phyloP scores from a whole-genome alignment of 2,329 filamentous ascomycete species.

The Alternaria tenuissima region DNA sequence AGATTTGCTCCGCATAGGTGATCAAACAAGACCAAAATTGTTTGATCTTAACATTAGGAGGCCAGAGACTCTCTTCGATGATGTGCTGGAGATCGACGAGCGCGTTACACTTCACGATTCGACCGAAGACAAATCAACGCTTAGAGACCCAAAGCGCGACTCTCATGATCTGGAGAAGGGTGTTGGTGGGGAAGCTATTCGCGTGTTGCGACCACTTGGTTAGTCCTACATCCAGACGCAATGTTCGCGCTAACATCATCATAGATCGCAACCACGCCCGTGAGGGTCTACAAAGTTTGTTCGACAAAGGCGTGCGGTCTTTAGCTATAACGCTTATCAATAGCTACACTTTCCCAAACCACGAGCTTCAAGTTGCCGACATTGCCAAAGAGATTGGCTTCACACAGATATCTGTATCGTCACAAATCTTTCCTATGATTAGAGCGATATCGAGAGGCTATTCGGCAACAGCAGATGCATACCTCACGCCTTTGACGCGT shows the following conservation, averaged over 20 bases:
- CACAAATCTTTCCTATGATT: constrained; percentile 35
- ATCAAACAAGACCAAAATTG: constrained; percentile 34
- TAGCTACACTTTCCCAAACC: constrained; percentile 46
- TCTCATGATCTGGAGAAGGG: constrained; percentile 20
- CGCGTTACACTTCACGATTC: constrained; percentile 34
- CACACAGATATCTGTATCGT: constrained; percentile 37
- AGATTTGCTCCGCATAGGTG: constrained; percentile 34
- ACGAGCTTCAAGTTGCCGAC: constrained; percentile 36
- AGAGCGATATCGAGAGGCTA: constrained; percentile 33
- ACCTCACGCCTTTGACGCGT: constrained; percentile 35
- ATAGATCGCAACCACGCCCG: constrained; percentile 8
- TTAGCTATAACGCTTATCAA: constrained; percentile 48
- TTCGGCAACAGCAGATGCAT: constrained; percentile 38
- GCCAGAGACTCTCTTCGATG: constrained; percentile 28
- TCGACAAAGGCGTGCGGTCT: constrained; percentile 46
- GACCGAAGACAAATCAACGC: constrained; percentile 24
- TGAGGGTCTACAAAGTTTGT: constrained; percentile 33
- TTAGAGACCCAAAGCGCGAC: constrained; percentile 8
- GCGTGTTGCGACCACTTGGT: not conserved
- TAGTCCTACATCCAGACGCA: not conserved
- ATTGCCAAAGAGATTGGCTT: constrained; percentile 43
- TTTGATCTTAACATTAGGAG: constrained; percentile 36
- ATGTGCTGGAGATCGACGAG: constrained; percentile 34
- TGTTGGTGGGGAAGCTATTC: constrained; percentile 23
- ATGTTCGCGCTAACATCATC: not conserved